phyloP scores from a whole-genome alignment of 2,329 filamentous ascomycete genomes.

The Neofusicoccum ribis region DNA sequence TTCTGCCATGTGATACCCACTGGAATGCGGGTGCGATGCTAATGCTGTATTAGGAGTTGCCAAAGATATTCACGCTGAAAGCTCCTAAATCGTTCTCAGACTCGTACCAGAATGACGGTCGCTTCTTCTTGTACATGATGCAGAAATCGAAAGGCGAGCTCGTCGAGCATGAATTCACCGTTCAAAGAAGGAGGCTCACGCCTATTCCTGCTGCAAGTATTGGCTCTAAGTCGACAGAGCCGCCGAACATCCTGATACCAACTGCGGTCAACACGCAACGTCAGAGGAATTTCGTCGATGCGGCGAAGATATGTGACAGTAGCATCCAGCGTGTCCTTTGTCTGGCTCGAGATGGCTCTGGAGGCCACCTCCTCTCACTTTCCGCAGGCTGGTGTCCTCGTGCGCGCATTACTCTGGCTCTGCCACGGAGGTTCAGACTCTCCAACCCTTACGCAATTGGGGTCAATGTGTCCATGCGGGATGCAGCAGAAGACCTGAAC shows the following conservation, averaged over 20 bases:
- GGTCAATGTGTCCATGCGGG: slow-evolving; percentile 8
- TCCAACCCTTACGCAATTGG: slow-evolving; percentile 35
- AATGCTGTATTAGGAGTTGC: slow-evolving; percentile 17
- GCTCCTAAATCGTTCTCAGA: slow-evolving; percentile 40
- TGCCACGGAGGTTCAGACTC: slow-evolving; percentile 27
- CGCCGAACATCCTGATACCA: slow-evolving; percentile 34
- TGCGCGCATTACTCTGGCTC: slow-evolving; percentile 27
- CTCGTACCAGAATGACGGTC: slow-evolving; percentile 33
- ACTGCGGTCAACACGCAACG: slow-evolving; percentile 30
- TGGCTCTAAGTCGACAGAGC: background rate
- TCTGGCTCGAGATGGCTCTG: slow-evolving; percentile 27
- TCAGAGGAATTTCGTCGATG: slow-evolving; percentile 30
- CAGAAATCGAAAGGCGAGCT: slow-evolving; percentile 34
- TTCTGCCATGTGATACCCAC: background rate
- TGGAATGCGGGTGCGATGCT: too few relatives aligned
- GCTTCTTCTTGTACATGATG: slow-evolving; percentile 39
- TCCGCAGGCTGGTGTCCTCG: slow-evolving; percentile 40
- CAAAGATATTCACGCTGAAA: slow-evolving; percentile 32
- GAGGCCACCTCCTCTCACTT: slow-evolving; percentile 30
- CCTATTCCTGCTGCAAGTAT: slow-evolving; percentile 29
- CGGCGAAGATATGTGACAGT: slow-evolving; percentile 34
- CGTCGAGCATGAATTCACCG: slow-evolving; percentile 38
- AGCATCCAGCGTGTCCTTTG: slow-evolving; percentile 34
- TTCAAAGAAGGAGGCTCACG: slow-evolving; percentile 37
- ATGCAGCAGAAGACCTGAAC: background rate